These are phyloP conservation scores for Gnomoniopsis smithogilvyi DNA, from an alignment of 2,329 filamentous ascomycete species.

Conservation along the genomic window DNA sequence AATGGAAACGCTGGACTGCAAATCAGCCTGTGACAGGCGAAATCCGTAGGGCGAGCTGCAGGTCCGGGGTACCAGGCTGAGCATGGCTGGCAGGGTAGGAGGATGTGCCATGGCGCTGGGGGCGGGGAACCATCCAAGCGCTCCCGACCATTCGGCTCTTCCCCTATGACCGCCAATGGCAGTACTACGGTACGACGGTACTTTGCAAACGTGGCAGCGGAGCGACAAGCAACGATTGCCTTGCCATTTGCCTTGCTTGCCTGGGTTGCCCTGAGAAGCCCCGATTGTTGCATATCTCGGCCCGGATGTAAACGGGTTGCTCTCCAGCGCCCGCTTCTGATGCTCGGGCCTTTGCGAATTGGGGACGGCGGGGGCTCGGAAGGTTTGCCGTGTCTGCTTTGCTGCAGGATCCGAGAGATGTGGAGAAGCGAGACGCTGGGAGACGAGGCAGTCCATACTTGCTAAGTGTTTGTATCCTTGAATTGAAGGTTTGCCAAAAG, in stretches of 20 bases:
- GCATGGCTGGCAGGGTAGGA: neutral
- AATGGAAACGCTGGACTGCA: neutral
- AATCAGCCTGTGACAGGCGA: constrained; percentile 11
- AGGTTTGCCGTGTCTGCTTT: too few species aligned
- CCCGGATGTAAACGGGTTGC: neutral
- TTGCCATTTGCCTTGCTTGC: neutral
- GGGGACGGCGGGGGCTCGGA: too few species aligned
- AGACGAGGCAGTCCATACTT: neutral
- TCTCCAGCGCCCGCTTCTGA: neutral
- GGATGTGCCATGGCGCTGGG: constrained; percentile 4
- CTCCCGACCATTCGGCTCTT: constrained; percentile 19
- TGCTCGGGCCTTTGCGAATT: neutral
- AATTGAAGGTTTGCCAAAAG: neutral
- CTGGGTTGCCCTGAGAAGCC: neutral
- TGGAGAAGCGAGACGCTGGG: neutral
- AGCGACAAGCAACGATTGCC: constrained; percentile 8
- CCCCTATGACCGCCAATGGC: neutral
- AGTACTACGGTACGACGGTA: neutral
- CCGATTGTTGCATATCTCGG: neutral
- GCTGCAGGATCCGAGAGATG: neutral
- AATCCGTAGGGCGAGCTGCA: constrained; percentile 17
- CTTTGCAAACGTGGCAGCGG: constrained; percentile 14
- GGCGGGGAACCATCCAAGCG: constrained; percentile 15
- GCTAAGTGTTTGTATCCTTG: neutral
- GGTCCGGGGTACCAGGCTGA: neutral